These are phyloP conservation scores for Cryptococcus sp. DNA, from an alignment of 1,284 basidiomycete species.

Conservation along the genomic window DNA sequence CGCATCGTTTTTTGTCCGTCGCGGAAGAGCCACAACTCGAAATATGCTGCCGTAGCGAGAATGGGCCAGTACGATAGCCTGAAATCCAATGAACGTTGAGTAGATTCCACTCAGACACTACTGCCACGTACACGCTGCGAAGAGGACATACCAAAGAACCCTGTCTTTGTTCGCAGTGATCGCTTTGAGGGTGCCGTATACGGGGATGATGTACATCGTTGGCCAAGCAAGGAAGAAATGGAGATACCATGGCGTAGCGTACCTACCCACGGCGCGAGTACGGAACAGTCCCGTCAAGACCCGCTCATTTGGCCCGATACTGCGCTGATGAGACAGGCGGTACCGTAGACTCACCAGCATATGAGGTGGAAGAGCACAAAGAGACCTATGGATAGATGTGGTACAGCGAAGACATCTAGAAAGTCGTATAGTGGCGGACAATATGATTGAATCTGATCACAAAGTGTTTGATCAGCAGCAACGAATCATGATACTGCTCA, in stretches of 20 bases:
- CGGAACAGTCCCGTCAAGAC: background rate
- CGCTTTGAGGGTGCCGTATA: conserved; percentile 20
- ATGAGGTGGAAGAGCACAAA: conserved; percentile 27
- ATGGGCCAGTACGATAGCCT: conserved; percentile 37
- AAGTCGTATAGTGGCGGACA: conserved; percentile 32
- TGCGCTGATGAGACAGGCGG: background rate
- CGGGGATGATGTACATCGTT: conserved; percentile 28
- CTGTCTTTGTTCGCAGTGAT: conserved; percentile 22
- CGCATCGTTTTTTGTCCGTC: conserved; percentile 23
- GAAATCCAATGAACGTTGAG: background rate
- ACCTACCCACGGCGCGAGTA: conserved; percentile 14
- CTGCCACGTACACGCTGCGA: background rate
- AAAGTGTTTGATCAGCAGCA: background rate
- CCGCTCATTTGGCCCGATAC: background rate
- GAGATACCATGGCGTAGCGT: conserved; percentile 32
- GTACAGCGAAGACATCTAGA: conserved; percentile 28
- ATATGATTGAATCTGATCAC: conserved; percentile 27
- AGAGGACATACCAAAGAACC: conserved; percentile 22
- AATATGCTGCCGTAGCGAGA: conserved; percentile 31
- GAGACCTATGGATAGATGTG: conserved; percentile 24
- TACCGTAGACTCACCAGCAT: conserved; percentile 25
- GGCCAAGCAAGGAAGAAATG: conserved; percentile 30
- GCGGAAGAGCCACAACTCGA: conserved; percentile 33
- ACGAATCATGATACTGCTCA: too few relatives aligned
- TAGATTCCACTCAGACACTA: background rate